Percentiles rank a stretch among this genome's conserved stretches.
phyloP scores from a whole-genome alignment of 1,284 basidiomycete species.

The Malassezia psittaci region DNA sequence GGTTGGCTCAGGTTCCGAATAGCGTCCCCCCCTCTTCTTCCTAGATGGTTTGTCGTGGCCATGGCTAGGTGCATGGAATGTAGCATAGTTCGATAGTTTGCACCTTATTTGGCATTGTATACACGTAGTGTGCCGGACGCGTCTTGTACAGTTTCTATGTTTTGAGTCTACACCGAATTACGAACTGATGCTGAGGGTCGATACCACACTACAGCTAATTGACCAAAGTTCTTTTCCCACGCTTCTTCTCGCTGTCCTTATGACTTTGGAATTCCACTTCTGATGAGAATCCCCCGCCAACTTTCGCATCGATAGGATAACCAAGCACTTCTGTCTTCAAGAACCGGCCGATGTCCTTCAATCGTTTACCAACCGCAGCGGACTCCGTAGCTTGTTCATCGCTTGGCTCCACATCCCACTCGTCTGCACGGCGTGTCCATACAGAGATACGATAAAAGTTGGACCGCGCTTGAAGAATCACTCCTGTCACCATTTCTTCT shows the following conservation, averaged over 20 bases:
- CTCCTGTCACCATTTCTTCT: constrained; percentile 52
- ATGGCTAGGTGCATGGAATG: neutral
- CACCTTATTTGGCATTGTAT: too few species aligned
- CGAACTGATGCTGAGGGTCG: too few species aligned
- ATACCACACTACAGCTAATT: neutral
- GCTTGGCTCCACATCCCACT: constrained; percentile 55
- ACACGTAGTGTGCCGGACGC: too few species aligned
- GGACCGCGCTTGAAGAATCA: constrained; percentile 84
- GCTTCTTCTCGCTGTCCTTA: constrained; percentile 70
- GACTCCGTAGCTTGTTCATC: constrained; percentile 51
- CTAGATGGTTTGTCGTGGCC: neutral
- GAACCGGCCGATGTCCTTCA: constrained; percentile 65
- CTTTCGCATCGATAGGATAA: constrained; percentile 62
- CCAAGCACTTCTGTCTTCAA: constrained; percentile 87
- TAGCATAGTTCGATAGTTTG: too few species aligned
- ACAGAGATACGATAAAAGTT: constrained; percentile 94
- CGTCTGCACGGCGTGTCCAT: constrained; percentile 65
- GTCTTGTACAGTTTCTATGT: neutral
- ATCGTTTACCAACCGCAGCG: constrained; percentile 57
- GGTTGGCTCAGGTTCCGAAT: constrained; percentile 54
- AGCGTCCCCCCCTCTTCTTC: neutral
- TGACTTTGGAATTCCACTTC: constrained; percentile 46
- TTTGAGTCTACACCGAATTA: neutral
- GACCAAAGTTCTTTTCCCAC: constrained; percentile 50
- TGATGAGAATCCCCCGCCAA: constrained; percentile 58